phyloP scores from a whole-genome alignment of 306 rosid genomes.

The Citrullus colocynthis region DNA sequence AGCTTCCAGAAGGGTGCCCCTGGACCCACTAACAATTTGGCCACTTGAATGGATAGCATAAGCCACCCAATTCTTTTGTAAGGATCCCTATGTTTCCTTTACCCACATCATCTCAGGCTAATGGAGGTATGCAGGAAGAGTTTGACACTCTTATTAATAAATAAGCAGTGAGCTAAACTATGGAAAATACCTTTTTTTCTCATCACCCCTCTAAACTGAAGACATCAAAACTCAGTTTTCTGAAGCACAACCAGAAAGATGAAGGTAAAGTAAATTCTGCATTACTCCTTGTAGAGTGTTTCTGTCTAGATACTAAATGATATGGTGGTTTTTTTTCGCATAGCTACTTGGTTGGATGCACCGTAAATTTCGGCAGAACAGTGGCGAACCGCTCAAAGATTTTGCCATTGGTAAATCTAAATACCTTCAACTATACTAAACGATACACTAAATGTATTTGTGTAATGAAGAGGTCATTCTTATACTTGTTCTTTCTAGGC shows the following conservation, averaged over 20 bases:
- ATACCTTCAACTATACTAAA: constrained; percentile 10
- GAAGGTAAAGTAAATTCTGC: constrained; percentile 10
- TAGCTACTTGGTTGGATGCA: constrained; percentile 98
- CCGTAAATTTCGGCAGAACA: constrained; percentile 77
- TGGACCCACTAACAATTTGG: constrained; percentile 38
- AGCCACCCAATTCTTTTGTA: constrained; percentile 38
- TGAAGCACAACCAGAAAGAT: constrained; percentile 12
- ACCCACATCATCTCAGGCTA: constrained; percentile 16
- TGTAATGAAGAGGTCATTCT: constrained; percentile 22
- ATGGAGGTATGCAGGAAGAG: constrained; percentile 18
- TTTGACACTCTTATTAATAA: constrained; percentile 25
- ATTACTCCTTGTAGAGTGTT: constrained; percentile 1
- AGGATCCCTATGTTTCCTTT: constrained; percentile 46
- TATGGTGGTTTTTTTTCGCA: neutral
- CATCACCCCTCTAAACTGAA: constrained; percentile 22
- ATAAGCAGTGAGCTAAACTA: constrained; percentile 15
- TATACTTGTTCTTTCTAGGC: constrained; percentile 57
- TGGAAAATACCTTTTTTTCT: constrained; percentile 12
- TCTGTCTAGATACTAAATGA: neutral
- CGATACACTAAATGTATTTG: neutral
- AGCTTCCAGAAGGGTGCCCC: constrained; percentile 12
- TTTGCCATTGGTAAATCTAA: constrained; percentile 48
- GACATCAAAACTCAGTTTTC: constrained; percentile 30
- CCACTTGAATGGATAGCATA: constrained; percentile 33
- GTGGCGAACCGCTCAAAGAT: constrained; percentile 54